Conservation (phyloP, 1,284 basidiomycete species). For the Austroboletus novae-zelandiae region DNA sequence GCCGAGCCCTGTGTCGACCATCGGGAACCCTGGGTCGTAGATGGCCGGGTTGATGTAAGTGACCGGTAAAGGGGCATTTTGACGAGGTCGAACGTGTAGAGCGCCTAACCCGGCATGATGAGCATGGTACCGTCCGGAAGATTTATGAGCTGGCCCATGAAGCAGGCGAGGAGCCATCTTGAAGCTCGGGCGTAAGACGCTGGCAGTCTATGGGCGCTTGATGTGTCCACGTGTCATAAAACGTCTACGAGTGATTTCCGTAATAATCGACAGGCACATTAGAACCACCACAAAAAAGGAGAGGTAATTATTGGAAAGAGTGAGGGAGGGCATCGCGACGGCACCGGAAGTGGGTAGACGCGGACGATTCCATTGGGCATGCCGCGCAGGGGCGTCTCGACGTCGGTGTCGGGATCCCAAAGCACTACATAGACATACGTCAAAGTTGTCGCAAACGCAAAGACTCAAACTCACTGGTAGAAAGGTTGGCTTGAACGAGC, state of each 20-base stretch:
- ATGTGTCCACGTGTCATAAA: slow-evolving; percentile 61
- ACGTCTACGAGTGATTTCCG: slow-evolving; percentile 71
- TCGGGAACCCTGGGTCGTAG: slow-evolving; percentile 74
- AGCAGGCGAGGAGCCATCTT: slow-evolving; percentile 58
- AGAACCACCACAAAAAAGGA: slow-evolving; percentile 88
- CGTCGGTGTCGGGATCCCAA: slow-evolving; percentile 60
- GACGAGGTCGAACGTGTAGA: slow-evolving; percentile 38
- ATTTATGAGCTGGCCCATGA: slow-evolving; percentile 86
- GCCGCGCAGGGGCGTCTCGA: slow-evolving; percentile 57
- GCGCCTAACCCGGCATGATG: slow-evolving; percentile 66
- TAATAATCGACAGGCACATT: slow-evolving; percentile 71
- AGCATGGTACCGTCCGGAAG: slow-evolving; percentile 76
- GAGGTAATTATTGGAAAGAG: slow-evolving; percentile 85
- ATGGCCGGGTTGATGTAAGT: slow-evolving; percentile 69
- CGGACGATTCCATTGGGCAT: slow-evolving; percentile 71
- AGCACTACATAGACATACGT: slow-evolving; percentile 24
- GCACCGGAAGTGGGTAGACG: slow-evolving; percentile 91
- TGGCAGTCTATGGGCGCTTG: slow-evolving; percentile 68
- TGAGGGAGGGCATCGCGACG: slow-evolving; percentile 87
- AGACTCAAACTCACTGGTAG: slow-evolving; percentile 48
- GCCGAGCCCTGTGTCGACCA: slow-evolving; percentile 72
- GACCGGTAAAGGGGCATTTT: slow-evolving; percentile 67
- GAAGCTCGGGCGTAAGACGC: slow-evolving; percentile 78
- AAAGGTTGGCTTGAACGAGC: slow-evolving; percentile 84
- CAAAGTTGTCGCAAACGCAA: neutral